Conservation (phyloP, 1,139 yeast species). For the Hansenula sp. region DNA sequence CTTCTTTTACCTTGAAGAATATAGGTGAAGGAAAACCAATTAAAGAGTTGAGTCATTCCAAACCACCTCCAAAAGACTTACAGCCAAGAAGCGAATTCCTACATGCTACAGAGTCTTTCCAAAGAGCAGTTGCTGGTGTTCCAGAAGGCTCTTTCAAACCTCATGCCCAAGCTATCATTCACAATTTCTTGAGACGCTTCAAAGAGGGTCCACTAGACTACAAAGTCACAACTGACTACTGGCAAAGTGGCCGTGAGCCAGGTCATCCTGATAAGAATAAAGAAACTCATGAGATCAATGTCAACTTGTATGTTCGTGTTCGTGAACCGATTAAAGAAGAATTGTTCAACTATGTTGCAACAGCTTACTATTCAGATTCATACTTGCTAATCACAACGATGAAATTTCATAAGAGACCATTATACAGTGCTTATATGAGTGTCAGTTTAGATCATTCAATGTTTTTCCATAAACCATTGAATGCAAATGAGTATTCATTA, state of each 20-base stretch:
- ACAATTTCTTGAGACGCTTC: slow-evolving; percentile 2
- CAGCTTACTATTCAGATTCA: slow-evolving; percentile 63
- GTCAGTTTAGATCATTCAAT: slow-evolving; percentile 68
- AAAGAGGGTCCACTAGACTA: slow-evolving; percentile 35
- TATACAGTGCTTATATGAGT: slow-evolving; percentile 41
- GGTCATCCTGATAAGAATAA: slow-evolving; percentile 15
- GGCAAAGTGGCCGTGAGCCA: slow-evolving; percentile 21
- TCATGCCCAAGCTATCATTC: background rate
- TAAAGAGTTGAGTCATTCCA: slow-evolving; percentile 12
- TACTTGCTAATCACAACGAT: slow-evolving; percentile 48
- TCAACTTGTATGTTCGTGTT: slow-evolving; percentile 37
- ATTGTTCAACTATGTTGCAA: slow-evolving; percentile 49
- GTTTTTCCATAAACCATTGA: slow-evolving; percentile 59
- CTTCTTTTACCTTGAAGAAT: slow-evolving; percentile 33
- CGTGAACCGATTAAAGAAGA: slow-evolving; percentile 31
- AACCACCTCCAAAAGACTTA: slow-evolving; percentile 11
- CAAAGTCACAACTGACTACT: slow-evolving; percentile 41
- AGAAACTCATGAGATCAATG: slow-evolving; percentile 34
- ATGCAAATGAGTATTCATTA: slow-evolving; percentile 51
- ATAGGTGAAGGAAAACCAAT: slow-evolving; percentile 7
- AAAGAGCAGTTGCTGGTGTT: slow-evolving; percentile 8
- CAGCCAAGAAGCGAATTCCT: background rate
- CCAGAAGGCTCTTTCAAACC: background rate
- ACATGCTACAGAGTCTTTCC: slow-evolving; percentile 8
- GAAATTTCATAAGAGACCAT: slow-evolving; percentile 37